Percentiles rank a stretch among this genome's conserved stretches.
Evolutionary conservation across 1,139 yeast genomes (phyloP).

Genomic region (Sugiyamaella sp.): DNA sequence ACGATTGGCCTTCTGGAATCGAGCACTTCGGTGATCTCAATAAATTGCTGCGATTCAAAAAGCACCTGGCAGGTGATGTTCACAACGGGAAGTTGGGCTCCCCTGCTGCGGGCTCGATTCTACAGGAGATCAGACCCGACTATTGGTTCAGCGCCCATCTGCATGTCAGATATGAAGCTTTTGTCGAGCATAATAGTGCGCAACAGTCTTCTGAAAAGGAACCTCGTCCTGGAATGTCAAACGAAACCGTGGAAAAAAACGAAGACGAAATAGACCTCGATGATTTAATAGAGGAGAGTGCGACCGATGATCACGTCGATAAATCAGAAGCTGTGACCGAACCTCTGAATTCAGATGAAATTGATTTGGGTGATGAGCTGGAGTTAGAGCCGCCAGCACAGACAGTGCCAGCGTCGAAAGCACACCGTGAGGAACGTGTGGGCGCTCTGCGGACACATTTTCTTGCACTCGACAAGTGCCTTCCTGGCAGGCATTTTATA

Average conservation of each 20-base stretch:
- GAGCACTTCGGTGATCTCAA: conserved; percentile 62
- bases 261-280: conserved; percentile 25
- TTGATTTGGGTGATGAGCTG: conserved; percentile 28
- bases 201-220: no score
- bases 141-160: conserved; percentile 91
- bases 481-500: conserved; percentile 61
- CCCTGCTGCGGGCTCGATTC: conserved; percentile 63
- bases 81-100: conserved; percentile 67
- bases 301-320: not conserved
- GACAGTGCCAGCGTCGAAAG: not conserved
- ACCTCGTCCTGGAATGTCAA: not conserved
- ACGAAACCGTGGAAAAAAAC: conserved; percentile 29
- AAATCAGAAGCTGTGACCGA: conserved; percentile 3
- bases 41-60: conserved; percentile 58
- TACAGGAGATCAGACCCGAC: conserved; percentile 59
- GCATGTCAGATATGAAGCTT: conserved; percentile 74
- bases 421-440: not conserved
- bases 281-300: conserved; percentile 14
- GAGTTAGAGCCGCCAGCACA: not conserved
- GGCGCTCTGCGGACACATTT: conserved; percentile 44
- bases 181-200: conserved; percentile 48
- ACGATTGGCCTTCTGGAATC: conserved; percentile 94
- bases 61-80: conserved; percentile 69
- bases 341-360: conserved; percentile 27
- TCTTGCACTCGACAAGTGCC: conserved; percentile 83